These are phyloP conservation scores for Annona squamosa DNA, from an alignment of 164 flowering plant genomes.

Conservation along the genomic window DNA sequence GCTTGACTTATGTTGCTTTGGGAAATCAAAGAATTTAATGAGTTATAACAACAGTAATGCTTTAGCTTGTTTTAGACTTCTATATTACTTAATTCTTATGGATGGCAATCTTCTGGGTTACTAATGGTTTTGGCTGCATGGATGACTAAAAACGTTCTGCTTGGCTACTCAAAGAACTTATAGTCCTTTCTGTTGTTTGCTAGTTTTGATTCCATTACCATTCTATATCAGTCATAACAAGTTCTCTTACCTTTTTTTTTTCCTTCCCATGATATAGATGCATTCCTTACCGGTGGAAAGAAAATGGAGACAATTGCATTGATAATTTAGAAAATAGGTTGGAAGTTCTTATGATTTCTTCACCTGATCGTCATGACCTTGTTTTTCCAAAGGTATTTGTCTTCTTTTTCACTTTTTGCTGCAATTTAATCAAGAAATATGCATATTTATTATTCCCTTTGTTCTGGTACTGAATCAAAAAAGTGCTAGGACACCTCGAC, in stretches of 20 bases:
- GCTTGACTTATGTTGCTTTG: too few species aligned
- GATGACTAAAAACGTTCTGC: not conserved
- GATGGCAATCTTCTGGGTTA: too few species aligned
- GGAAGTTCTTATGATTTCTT: conserved; percentile 63
- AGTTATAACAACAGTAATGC: not conserved
- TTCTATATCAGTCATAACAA: not conserved
- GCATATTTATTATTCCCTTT: not conserved
- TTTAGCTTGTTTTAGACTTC: not conserved
- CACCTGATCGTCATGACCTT: conserved; percentile 63
- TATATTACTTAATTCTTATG: not conserved
- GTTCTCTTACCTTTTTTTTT: conserved; percentile 5
- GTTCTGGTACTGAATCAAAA: too few species aligned
- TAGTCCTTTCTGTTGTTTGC: not conserved
- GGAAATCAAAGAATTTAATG: too few species aligned
- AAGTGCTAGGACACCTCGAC: too few species aligned
- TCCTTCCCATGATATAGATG: conserved; percentile 40
- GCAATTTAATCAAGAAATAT: not conserved
- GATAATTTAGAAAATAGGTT: conserved; percentile 18
- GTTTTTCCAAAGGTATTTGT: conserved; percentile 69
- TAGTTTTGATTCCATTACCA: too few species aligned
- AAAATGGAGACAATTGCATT: conserved; percentile 22
- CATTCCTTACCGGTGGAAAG: conserved; percentile 56
- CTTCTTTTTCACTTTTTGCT: not conserved
- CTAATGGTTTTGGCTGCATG: too few species aligned
- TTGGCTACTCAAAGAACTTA: not conserved